These are phyloP conservation scores for Kondoa malvinella DNA, from an alignment of 768 basidiomycete species.

Conservation along the genomic window DNA sequence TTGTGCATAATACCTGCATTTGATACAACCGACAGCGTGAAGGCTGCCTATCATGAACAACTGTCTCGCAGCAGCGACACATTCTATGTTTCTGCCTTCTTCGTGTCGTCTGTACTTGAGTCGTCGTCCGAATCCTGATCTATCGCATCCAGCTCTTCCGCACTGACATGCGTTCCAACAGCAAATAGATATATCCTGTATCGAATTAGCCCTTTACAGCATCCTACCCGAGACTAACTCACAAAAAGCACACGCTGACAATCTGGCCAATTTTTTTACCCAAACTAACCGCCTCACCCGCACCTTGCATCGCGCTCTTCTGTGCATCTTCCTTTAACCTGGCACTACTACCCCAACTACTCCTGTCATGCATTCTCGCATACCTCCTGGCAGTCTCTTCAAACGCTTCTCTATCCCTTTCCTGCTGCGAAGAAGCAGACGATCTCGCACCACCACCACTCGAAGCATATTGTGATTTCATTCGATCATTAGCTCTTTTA, in stretches of 20 bases:
- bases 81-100: not conserved
- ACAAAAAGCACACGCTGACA: not conserved
- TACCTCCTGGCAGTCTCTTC: not conserved
- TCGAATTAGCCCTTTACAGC: not conserved
- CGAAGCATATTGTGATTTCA: not conserved
- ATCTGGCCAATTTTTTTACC: not conserved
- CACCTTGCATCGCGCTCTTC: not conserved
- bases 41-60: too few relatives aligned
- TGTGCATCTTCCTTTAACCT: not conserved
- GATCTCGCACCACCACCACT: not conserved
- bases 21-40: not conserved
- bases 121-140: not conserved
- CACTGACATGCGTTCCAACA: not conserved
- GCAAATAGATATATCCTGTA: not conserved
- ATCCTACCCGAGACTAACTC: not conserved
- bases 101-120: not conserved
- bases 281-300: not conserved
- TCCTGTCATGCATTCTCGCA: not conserved
- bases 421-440: not conserved
- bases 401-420: not conserved
- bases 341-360: not conserved
- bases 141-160: slow-evolving; percentile 1
- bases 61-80: too few relatives aligned
- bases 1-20: not conserved
- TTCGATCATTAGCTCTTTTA: not conserved